Base-by-base conservation (phyloP, 306 rosid species). In the Bauhinia variegata region DNA sequence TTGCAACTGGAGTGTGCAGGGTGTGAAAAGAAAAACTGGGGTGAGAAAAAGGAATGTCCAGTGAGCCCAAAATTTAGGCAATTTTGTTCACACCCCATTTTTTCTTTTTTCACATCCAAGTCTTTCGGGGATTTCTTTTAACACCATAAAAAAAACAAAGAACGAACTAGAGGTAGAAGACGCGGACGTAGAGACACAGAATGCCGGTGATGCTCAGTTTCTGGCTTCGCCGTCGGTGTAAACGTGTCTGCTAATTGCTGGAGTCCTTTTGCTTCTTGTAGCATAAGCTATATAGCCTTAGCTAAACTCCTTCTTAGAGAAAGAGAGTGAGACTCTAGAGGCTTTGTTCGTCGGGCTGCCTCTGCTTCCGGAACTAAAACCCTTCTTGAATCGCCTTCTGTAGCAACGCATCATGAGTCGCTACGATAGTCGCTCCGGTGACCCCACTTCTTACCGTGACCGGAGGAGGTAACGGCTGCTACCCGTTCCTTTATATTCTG, bases 401-500 rank as follows among this genome's bases (percentile, higher is more conserved):
- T 56, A 17, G 30, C 7, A 5, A 43, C 71, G 31, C 65, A 58
- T 46, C 79, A 93, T 90, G 97, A 93, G 97, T 80, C 97, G 96
- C 81, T 88, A 93, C 74, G 99, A 93, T 59, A 86, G 86, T 72
- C 99, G 96, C 86, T 82, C 95, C 80, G 89, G 83, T 49, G 99
- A 93, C 89, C 95, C 99, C 47, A 41, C 87, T 52, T 88, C 99
- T 34, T 93, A 90, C 71, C 96, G 97, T 47, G 95, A 90, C 72
- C 95, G 99, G 8, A 80, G 85, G 76, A 90, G 92, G 99, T 93
- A 86, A 63, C 13, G 33, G 14, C 18, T 14, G 28, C n/a, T 46
- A 12, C 38, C 8, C 15, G 12, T 31, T 17, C 12, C 53, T 4
- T 23, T 30, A 3, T 41, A 34, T 36, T 36, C 33, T 50, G 4